A percentile compares a stretch with the other conserved stretches of the same genome.
These are phyloP conservation scores for Blastobotrys indianensis DNA, from an alignment of 1,139 yeast species.

Conservation along the genomic window DNA sequence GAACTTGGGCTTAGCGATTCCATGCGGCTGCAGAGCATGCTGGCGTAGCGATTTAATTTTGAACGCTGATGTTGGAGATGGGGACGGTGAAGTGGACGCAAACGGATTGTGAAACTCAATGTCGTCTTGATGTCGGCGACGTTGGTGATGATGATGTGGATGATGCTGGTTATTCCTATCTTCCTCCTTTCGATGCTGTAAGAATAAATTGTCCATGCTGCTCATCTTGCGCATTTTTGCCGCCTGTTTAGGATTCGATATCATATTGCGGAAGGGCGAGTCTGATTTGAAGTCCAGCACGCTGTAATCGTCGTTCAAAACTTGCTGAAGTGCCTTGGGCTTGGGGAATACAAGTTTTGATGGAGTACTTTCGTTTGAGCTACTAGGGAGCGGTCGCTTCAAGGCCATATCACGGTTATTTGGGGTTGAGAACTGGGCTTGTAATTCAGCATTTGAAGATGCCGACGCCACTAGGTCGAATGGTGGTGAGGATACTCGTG, in stretches of 20 bases:
- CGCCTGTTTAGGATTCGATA: constrained; percentile 6
- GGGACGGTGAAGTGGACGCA: constrained; percentile 9
- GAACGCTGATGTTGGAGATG: constrained; percentile 11
- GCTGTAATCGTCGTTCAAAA: too few relatives aligned
- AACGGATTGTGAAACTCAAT: constrained; percentile 3
- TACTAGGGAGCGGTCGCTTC: constrained; percentile 10
- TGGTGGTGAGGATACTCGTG: constrained; percentile 10
- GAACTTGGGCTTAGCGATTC: constrained; percentile 12
- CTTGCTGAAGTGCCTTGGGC: background rate
- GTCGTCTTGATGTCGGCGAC: background rate
- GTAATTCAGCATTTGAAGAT: constrained; percentile 2
- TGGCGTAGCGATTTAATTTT: constrained; percentile 11
- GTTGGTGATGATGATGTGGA: constrained; percentile 11
- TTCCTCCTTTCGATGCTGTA: constrained; percentile 2
- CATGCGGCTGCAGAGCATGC: constrained; percentile 9
- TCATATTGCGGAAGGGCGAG: constrained; percentile 7
- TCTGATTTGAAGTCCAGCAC: background rate
- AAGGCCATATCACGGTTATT: constrained; percentile 8
- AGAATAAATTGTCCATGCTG: constrained; percentile 13
- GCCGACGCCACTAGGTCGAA: background rate
- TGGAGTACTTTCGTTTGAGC: background rate
- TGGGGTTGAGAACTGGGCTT: constrained; percentile 3
- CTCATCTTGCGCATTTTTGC: constrained; percentile 15
- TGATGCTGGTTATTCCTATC: constrained; percentile 5
- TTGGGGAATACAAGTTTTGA: background rate